Evolutionary conservation across 352 stramenopile species (phyloP), one percentile per base, ranked within the genome.

Genomic region (Plasmopara viticola): DNA sequence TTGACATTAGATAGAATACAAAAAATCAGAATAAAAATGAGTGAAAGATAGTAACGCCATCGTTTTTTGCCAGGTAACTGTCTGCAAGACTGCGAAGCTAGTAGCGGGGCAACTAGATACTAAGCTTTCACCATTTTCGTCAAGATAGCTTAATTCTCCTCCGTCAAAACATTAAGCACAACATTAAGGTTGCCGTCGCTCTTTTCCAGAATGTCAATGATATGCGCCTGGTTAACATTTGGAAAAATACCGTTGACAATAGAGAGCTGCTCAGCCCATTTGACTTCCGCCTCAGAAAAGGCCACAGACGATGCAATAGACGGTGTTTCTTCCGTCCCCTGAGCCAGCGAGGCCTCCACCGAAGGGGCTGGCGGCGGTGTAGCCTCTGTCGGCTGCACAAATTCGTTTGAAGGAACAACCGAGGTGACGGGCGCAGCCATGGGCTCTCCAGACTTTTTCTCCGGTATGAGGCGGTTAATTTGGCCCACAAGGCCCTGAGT

Each of bases 111-210:
- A 43, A 25, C 3, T 3, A 25, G 20, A 3, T 25, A 25, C 20
- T 25, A 25, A 25, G 29, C 53, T 60, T 20, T 42, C 34, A 14
- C 43, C 42, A 25, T 14, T 28, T 30, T 41, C 41, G 9, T 48
- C 9, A 20, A 5, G 12, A 8, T n/a, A 47, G 42, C 41, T 64
- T 53, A 72, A 33, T 58, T 69, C 49, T 72, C 70, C 52, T 88
- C 78, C 49, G 84, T 90, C n/a, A 90, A 62, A 53, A 72, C 64
- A 56, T 90, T 85, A 30, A 90, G 67, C 45, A 87, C 80, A 6
- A 89, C 66, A 48, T 87, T 78, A 43, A 90, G 66, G 49, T 90
- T 67, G 51, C 80, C 80, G 10, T 81, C 57, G 53, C 65, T 75
- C 42, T 71, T 72, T 56, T 90, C 80, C 28, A 90, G 52, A 35